These are phyloP conservation scores for Macrophomina pseudophaseolina DNA, from an alignment of 2,329 filamentous ascomycete genomes.

Conservation along the genomic window DNA sequence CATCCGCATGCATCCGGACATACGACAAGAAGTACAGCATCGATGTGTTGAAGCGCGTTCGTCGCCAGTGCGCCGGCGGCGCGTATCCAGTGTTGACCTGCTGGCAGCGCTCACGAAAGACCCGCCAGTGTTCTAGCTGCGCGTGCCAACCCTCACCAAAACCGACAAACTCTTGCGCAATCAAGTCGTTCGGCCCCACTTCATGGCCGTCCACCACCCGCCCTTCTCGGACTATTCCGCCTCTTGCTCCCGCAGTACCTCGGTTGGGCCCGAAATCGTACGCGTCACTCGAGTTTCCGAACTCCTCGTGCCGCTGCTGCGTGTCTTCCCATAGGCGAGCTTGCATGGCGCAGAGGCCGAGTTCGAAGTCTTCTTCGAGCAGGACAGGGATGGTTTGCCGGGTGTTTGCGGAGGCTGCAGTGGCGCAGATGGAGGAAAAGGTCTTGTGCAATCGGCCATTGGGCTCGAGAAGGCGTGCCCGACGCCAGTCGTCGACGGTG, in stretches of 20 bases:
- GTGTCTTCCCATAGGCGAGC: constrained; percentile 1
- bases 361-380: background rate
- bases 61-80: background rate
- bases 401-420: background rate
- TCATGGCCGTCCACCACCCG: background rate
- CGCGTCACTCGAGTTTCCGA: background rate
- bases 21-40: background rate
- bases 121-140: background rate
- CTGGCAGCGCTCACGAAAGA: background rate
- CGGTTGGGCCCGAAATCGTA: background rate
- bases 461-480: background rate
- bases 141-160: background rate
- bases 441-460: constrained; percentile 7
- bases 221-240: background rate
- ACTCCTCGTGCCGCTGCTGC: constrained; percentile 9
- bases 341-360: background rate
- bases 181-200: background rate
- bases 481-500: background rate
- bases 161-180: background rate
- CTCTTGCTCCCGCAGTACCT: no score
- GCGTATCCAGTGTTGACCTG: background rate
- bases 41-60: background rate
- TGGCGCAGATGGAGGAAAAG: constrained; percentile 7
- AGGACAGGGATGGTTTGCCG: background rate
- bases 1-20: background rate